Base-by-base conservation (phyloP, 2,329 filamentous ascomycete genomes). In the Botrytis elliptica region DNA sequence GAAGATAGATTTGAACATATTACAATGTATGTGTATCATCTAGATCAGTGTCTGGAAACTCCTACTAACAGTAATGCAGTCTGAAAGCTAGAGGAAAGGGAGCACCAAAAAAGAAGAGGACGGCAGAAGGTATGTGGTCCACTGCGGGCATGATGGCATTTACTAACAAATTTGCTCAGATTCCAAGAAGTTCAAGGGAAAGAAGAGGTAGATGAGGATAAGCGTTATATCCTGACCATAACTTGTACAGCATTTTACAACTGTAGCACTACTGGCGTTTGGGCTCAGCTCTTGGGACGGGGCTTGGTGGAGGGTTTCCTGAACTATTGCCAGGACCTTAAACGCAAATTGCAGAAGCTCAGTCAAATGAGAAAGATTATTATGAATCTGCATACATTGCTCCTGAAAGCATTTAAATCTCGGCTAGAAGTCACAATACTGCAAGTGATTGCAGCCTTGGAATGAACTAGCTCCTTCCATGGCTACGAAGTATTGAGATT, bases 21-120 rank as follows among this genome's bases (percentile, higher is more conserved):
- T 71, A 65, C 69, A 18, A 71, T 71, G 72, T 71, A 71, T 29
- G 72, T 33, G 36, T 46, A 22, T 57, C 52, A 57, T 29, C 14
- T 42, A n/a, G 5, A 12, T 42, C 82, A 89, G 90, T 83, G 87
- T 95, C 82, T 86, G 88, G 83, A 88, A 88, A 90, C 88, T 86
- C 8, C 16, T 72, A 33, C 76, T 79, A 73, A 81, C 57, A 60
- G 3, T 81, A 84, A 78, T 75, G 76, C 79, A 93, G 91, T 79
- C 84, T 92, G 79, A 95, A 93, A 83, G 84, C 88, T 44, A 91
- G 94, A 85, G 95, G 94, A 77, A 98, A 98, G 86, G 91, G 91
- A 72, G 89, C 92, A 63, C 94, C 95, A 12, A 92, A 97, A 88
- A 98, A 97, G 89, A 97, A 96, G 87, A 91, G 86, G 81, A 90